Evolutionary conservation across 768 basidiomycete genomes (phyloP).

Genomic region (Xerocomellus dryophilus): DNA sequence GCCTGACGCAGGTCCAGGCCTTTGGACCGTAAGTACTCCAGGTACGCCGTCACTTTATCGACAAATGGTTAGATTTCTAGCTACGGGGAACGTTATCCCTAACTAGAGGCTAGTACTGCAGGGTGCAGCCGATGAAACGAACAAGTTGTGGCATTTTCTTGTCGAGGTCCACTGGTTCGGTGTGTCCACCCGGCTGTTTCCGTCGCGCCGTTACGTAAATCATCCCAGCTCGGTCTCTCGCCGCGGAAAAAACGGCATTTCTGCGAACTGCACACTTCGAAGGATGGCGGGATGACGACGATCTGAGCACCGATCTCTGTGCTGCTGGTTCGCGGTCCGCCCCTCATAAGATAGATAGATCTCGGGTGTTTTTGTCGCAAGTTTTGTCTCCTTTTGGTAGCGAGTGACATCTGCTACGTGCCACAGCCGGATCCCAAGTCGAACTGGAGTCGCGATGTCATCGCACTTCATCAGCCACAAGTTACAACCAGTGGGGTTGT

Average conservation of each 20-base stretch:
- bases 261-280: neutral
- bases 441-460: neutral
- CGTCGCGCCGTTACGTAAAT: too few relatives aligned
- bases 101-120: too few relatives aligned
- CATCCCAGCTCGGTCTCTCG: too few relatives aligned
- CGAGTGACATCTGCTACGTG: neutral
- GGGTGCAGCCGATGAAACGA: neutral
- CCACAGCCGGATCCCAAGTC: neutral
- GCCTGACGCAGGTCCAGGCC: neutral
- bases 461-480: conserved; percentile 1
- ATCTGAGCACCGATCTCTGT: conserved; percentile 10
- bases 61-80: neutral
- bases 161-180: neutral
- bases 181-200: neutral
- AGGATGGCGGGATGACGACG: neutral
- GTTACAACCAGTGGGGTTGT: neutral
- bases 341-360: conserved; percentile 4
- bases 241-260: neutral
- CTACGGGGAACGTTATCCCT: neutral
- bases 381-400: conserved; percentile 1
- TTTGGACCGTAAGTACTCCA: neutral
- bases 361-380: conserved; percentile 15
- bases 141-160: neutral
- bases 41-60: neutral
- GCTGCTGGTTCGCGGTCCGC: neutral